Base-by-base conservation (phyloP, 306 rosid species). In the cucumber (Cucumis sativus) region DNA sequence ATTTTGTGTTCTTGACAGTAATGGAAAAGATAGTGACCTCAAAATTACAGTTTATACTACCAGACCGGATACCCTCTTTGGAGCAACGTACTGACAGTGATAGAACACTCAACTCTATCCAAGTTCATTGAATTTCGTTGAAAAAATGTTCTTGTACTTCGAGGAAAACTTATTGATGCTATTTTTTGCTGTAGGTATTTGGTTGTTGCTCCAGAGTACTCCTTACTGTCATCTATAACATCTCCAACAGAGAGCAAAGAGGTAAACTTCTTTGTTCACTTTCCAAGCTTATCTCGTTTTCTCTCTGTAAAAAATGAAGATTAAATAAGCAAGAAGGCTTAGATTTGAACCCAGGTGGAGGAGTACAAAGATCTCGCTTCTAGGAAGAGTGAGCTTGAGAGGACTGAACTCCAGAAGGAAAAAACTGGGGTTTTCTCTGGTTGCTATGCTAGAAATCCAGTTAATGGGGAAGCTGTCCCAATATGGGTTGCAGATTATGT, bases 401-500 rank as follows among this genome's bases (percentile, higher is more conserved):
- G 97, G 86, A 92, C 98, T 67, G 98, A 95, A 80, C 98, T 95
- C 85, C 97, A 90, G 90, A 95, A 92, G 89, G 97, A 92, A 83
- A 92, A 95, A 83, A 92, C 96, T 10, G 97, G 97, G 76, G 93
- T 90, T 70, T 95, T 95, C 60, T 89, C 92, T 73, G 98, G 98
- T 79, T 87, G 89, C 85, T 95, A 90, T 82, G 97, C 97, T 25
- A 92, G 80, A 87, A 95, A 92, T 90, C 93, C 97, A 10, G 98
- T 96, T 49, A 90, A 83, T 39, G 92, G 96, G 68, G 89, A 90
- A 84, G 86, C 95, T 40, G 84, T 95, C 73, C 97, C 98, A 13
- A 86, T 95, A 84, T 95, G 98, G 98, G 91, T 95, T 79, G 98
- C 97, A 5, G 98, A 95, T 88, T 95, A 95, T 86, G 98, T 95